Evolutionary conservation across 768 basidiomycete species (phyloP), one percentile per base, ranked within the genome.

Genomic region (Hebeloma cylindrosporum): DNA sequence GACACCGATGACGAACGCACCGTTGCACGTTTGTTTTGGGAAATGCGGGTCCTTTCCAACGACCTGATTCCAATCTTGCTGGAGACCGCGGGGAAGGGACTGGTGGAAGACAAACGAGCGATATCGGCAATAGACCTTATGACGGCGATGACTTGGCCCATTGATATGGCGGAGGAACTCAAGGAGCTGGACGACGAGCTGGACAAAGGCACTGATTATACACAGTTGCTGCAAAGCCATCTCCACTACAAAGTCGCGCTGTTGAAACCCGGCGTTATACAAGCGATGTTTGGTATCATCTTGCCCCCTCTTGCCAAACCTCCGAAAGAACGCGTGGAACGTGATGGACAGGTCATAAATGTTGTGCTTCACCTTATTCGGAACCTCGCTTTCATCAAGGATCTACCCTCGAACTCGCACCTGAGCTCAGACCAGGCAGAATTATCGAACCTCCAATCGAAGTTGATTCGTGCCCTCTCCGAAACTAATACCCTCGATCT

Each of bases 91-190:
- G 88, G 88, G 8, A 79, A 80, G 40, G 88, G 88, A 0, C 64
- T 73, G 16, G 82, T 87, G 23, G 88, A 91, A 52, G 88, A 93
- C 65, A 88, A 85, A 55, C 74, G 88, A 36, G 91, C 90, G 0
- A 77, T 95, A 20, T 80, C 84, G 0, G 87, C 85, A 51, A 85
- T 83, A 6, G 96, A 98, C 61, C 72, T 99, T 17, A 84, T 98
- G 61, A 89, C 92, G 0, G 93, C 94, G 0, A 90, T 99, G 89
- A 98, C 95, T 1, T 99, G 96, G 96, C 96, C 96, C 0, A 95
- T 99, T 42, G 91, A 98, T 64, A 73, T 98, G 51, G 88, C 92
- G 0, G 88, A 91, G 57, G 96, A 98, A 65, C 73, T 99, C 51
- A 88, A 87, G 56, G 96, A 98, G 59, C 80, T 97, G 42, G 85